phyloP scores from a whole-genome alignment of 2,329 filamentous ascomycete species.

The Cercospora nicotianae region DNA sequence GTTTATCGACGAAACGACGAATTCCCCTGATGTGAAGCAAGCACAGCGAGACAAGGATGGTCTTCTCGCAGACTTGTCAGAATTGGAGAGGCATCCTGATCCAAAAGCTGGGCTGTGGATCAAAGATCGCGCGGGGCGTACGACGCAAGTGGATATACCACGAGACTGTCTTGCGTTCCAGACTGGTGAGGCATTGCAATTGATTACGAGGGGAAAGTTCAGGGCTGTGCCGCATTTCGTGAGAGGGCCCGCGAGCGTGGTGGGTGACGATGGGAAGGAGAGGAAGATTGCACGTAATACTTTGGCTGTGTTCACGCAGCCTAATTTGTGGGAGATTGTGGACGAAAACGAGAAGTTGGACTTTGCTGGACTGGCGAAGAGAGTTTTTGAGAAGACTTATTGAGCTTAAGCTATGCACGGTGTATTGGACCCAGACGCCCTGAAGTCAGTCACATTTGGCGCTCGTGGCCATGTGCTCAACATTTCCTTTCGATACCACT shows the following conservation, averaged over 20 bases:
- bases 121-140: slow-evolving; percentile 75
- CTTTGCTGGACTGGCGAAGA: slow-evolving; percentile 27
- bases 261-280: slow-evolving; percentile 49
- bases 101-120: slow-evolving; percentile 90
- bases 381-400: slow-evolving; percentile 28
- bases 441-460: neutral
- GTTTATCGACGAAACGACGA: slow-evolving; percentile 78
- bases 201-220: slow-evolving; percentile 88
- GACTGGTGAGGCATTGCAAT: slow-evolving; percentile 86
- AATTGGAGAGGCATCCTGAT: slow-evolving; percentile 76
- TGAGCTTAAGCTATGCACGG: neutral
- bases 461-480: neutral
- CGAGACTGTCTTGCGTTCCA: slow-evolving; percentile 92
- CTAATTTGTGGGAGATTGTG: slow-evolving; percentile 79
- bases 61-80: slow-evolving; percentile 52
- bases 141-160: slow-evolving; percentile 90
- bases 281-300: slow-evolving; percentile 66
- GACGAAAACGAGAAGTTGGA: slow-evolving; percentile 59
- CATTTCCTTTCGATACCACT: neutral
- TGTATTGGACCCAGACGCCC: neutral
- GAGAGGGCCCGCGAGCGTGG: slow-evolving; percentile 58
- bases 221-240: slow-evolving; percentile 97
- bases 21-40: slow-evolving; percentile 35
- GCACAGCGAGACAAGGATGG: neutral
- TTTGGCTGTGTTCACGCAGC: slow-evolving; percentile 94